Conservation (phyloP, 2,329 filamentous ascomycete species). For the Gremmenia infestans region DNA sequence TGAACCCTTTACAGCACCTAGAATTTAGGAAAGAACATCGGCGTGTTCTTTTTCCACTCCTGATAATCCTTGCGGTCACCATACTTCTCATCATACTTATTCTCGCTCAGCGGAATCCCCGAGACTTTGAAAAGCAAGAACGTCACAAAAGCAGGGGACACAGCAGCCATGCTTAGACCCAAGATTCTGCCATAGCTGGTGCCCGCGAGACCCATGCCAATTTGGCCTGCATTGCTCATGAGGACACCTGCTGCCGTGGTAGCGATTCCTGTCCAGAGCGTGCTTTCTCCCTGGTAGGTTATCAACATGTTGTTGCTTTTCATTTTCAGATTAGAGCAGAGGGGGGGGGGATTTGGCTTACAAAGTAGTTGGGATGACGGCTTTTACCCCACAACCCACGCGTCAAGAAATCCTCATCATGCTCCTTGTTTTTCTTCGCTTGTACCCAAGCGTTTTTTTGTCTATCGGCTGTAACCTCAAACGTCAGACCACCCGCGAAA, state of each 20-base stretch:
- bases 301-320: too few relatives aligned
- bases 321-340: background rate
- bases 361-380: conserved; percentile 65
- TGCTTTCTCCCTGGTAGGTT: conserved; percentile 49
- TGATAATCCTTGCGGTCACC: conserved; percentile 33
- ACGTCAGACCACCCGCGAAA: conserved; percentile 53
- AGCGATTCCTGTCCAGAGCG: conserved; percentile 64
- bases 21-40: conserved; percentile 57
- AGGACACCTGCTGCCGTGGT: conserved; percentile 54
- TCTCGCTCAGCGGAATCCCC: conserved; percentile 61
- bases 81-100: conserved; percentile 56
- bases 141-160: conserved; percentile 59
- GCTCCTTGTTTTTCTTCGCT: conserved; percentile 59
- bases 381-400: conserved; percentile 56
- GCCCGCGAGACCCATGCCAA: conserved; percentile 51
- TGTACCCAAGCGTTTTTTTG: conserved; percentile 59
- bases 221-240: conserved; percentile 47
- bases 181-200: conserved; percentile 37
- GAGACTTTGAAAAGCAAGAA: conserved; percentile 59
- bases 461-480: conserved; percentile 57
- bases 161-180: conserved; percentile 37
- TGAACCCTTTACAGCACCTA: conserved; percentile 29
- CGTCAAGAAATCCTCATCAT: conserved; percentile 63
- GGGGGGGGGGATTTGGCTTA: background rate
- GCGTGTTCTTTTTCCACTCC: conserved; percentile 60